Base-by-base conservation (phyloP, 1,284 basidiomycete genomes). In the Pisolithus thermaeus region DNA sequence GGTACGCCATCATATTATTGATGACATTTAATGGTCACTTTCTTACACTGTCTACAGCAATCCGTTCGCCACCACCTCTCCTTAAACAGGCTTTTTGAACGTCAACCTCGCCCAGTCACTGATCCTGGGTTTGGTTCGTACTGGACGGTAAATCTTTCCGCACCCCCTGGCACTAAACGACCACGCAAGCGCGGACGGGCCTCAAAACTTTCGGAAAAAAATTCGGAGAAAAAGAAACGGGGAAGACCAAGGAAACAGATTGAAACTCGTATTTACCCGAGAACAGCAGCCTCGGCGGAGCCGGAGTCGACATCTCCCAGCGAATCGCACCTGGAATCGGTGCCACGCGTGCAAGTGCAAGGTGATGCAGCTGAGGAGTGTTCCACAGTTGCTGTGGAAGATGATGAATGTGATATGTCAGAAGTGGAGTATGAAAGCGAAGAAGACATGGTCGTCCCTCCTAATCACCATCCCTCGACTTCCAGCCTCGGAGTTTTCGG, bases 111-210 rank as follows among this genome's bases (percentile, higher is more conserved):
- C 49, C 87, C 87, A 7, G 83, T 84, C 2, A 87, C 86, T 23
- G 87, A 90, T 63, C 87, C 87, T 12, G 87, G 87, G 7, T 88
- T 88, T 63, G 87, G 87, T 28, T 90, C 87, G 16, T 89, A 90
- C 61, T 90, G 87, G 87, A 89, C 86, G 30, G 87, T 90, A 18
- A 90, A 90, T 64, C 75, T 90, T 18, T 68, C 78, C 49, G 87
- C 87, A 18, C 87, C 87, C 14, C 87, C 86, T 3, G 87, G 87
- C 22, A 89, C 87, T 3, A 90, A 90, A 67, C 79, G 87, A 52
- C 87, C 87, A 32, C 79, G 87, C 20, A 90, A 90, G 65, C 78
- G 87, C 52, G 86, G 86, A n/a, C 74, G 83, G 35, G 69, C 78
- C 6, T 79, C 77, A 54, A 79, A 79, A 54, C 72, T 71, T 28